Conservation (phyloP, 306 rosid species). For the Citrullus mucosospermus region DNA sequence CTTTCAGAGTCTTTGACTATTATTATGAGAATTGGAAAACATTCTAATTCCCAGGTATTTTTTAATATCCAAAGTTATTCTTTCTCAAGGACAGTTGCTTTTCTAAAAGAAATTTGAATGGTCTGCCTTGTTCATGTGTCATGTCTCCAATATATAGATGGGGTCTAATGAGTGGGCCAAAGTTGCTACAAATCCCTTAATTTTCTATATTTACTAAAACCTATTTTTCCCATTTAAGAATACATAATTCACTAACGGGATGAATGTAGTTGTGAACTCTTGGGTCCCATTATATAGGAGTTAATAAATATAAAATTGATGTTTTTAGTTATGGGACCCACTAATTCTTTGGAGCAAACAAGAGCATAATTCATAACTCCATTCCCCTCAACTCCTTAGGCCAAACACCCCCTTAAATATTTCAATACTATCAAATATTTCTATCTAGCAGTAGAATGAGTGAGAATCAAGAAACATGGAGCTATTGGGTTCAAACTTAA, state of each 20-base stretch:
- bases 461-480: neutral
- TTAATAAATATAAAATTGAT: too few species aligned
- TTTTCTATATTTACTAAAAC: neutral
- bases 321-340: too few species aligned
- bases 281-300: accelerated
- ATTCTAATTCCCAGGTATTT: neutral
- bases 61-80: neutral
- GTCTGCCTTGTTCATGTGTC: neutral
- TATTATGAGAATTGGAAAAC: neutral
- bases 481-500: neutral
- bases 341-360: too few species aligned
- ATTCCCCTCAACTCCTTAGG: too few species aligned
- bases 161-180: neutral
- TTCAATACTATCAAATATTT: neutral
- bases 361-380: too few species aligned
- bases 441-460: neutral
- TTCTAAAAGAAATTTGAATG: neutral
- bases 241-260: neutral
- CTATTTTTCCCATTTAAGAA: neutral
- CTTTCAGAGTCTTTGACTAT: neutral
- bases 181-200: neutral
- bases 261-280: too few species aligned
- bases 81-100: neutral
- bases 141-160: neutral
- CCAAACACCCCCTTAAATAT: neutral